Evolutionary conservation across 75 land plant species (phyloP), one percentile per base, ranked within the genome.

Genomic region (Selaginella moellendorffii): DNA sequence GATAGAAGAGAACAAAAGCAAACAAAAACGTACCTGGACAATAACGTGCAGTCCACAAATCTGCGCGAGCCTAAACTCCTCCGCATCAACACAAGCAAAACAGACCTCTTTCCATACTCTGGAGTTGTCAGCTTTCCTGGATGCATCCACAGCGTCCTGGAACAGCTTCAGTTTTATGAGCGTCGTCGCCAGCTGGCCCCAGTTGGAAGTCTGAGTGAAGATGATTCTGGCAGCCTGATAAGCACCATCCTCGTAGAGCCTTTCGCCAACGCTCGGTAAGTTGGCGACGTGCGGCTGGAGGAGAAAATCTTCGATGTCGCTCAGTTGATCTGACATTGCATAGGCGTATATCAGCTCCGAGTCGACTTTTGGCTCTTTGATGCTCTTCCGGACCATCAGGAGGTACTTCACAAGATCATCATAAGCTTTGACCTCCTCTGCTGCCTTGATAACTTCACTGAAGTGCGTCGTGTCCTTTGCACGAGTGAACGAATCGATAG

Each of bases 91-190:
- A 56, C 59, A 56, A 9, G 59, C 21, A 56, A 56, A 56, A 25
- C 59, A 56, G 9, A 56, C 59, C n/a, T 56, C 59, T n/a, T 56
- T 56, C 59, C 59, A 56, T 56, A 25, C n/a, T 19, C 24, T 56
- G 59, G 59, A 56, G n/a, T 21, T 56, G n/a, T 56, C 24, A 8
- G 59, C 59, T 24, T 56, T 56, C n/a, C 59, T 8, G 8, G 59
- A 5, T 19, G 59, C 59, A 21, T 56, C 59, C 5, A 56, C 59
- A 8, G 59, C 59, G 5, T 56, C 59, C 24, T 56, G 59, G 59
- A 9, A 56, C 5, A 21, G n/a, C 23, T 24, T 24, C 21, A 56
- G 59, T 19, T 56, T 56, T 8, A 56, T 21, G n/a, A 19, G 24
- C 8, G 59, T 56, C 8, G 17, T 9, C 9, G 59, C 59, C 21